Base-by-base conservation (phyloP, 78 protist species). In the Emiliania huxleyi region DNA sequence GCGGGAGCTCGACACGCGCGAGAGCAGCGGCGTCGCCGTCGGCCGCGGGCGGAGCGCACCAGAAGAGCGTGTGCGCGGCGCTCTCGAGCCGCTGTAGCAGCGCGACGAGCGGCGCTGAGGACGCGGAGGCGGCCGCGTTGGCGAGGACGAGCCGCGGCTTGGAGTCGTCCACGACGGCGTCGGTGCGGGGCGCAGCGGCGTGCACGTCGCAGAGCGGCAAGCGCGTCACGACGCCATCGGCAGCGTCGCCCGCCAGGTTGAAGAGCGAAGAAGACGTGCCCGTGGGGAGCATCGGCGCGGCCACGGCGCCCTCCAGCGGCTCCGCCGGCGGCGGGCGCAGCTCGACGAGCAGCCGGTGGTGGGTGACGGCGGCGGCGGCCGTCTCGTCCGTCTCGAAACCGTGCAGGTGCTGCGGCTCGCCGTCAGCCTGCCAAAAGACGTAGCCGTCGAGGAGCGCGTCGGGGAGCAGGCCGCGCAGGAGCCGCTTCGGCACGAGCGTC, bases 391-490 rank as follows among this genome's bases (percentile, higher is more conserved):
- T 62, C 33, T 62, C 75, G 12, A 62, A 62, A 3, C 75, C 75
- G 33, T 62, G 23, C 11, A 62, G 33, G 23, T 19, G 33, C 8
- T 21, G 11, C 33, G 75, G 11, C 19, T 62, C 62, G 46, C 26
- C 0, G 26, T 48, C 92, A 35, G 45, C 43, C 69, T 77, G 92
- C 94, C 94, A 94, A 69, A 94, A 69, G 25, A 0, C 0, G 90
- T 79, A 77, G 15, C 8, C 6, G 18, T 12, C 44, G 29, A 94
- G 75, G 11, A 94, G 93, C 37, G 48, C 91, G 11, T 77, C 93
- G 12, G 95, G 95, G 25, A 94, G 19, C 38, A 92, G n/a, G 25
- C 95, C 95, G n/a, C 26, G 81, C 33, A 94, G 92, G 37, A 69
- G 90, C n/a, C 55, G 71, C 18, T 91, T 26, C 29, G 95, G 95